Percentiles rank a stretch among this genome's conserved stretches.
Conservation (phyloP, 176 grass and related monocot species). For the Carex littledalei region DNA sequence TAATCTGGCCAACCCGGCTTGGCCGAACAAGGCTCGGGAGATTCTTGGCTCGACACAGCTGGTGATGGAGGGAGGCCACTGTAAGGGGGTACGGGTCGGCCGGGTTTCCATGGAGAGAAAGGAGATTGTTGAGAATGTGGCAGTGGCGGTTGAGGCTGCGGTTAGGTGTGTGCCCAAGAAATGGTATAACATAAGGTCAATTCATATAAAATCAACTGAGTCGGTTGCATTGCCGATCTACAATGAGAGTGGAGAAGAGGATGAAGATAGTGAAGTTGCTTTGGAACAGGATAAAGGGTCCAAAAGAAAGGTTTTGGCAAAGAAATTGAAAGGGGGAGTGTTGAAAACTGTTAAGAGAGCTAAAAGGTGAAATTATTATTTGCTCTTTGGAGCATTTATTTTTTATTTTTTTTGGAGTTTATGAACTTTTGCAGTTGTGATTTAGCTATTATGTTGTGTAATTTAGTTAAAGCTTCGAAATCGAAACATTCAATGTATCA, state of each 20-base stretch:
- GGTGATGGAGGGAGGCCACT: conserved; percentile 2
- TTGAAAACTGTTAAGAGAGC: conserved; percentile 13
- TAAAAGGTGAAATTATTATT: conserved; percentile 9
- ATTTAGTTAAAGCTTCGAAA: not conserved
- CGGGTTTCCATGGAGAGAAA: conserved; percentile 4
- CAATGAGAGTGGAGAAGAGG: not conserved
- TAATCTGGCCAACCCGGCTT: conserved; percentile 7
- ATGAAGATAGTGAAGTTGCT: not conserved
- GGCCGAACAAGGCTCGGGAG: not conserved
- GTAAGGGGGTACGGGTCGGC: conserved; percentile 1
- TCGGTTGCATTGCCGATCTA: conserved; percentile 29
- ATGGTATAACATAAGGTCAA: conserved; percentile 17
- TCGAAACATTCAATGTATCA: not conserved
- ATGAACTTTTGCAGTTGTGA: not conserved
- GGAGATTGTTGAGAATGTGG: conserved; percentile 17
- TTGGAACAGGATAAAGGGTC: conserved; percentile 11
- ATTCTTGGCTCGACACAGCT: not conserved
- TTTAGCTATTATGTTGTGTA: not conserved
- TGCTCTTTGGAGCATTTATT: not conserved
- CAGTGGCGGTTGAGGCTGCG: not conserved
- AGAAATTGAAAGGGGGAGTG: not conserved
- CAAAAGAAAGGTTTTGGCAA: conserved; percentile 5
- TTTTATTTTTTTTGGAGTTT: not conserved
- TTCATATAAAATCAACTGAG: conserved; percentile 28
- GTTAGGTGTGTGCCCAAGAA: conserved; percentile 19